These are phyloP conservation scores for Sporobolomyces pararoseus DNA, from an alignment of 768 basidiomycete genomes.

Conservation along the genomic window DNA sequence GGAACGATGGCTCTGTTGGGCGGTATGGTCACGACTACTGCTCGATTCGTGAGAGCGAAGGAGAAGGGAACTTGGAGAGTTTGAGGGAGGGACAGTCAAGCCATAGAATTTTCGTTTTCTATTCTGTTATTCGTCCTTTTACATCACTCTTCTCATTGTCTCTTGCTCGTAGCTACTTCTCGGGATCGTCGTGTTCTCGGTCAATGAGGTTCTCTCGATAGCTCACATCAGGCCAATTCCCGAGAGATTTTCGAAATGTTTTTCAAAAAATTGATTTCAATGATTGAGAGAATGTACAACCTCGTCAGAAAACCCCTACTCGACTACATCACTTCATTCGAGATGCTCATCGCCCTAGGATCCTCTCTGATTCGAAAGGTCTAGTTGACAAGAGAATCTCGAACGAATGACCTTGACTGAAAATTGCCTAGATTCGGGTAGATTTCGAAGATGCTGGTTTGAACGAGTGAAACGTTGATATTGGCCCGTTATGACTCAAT, in stretches of 20 bases:
- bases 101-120: too few relatives aligned
- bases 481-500: conserved; percentile 18
- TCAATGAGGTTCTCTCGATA: too few relatives aligned
- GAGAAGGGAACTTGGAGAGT: conserved; percentile 22
- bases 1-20: conserved; percentile 4
- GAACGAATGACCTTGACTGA: too few relatives aligned
- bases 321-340: not conserved
- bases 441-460: not conserved
- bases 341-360: conserved; percentile 1
- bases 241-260: too few relatives aligned
- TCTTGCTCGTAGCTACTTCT: too few relatives aligned
- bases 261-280: too few relatives aligned
- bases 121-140: not conserved
- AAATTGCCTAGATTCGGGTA: too few relatives aligned
- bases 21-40: not conserved
- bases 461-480: not conserved
- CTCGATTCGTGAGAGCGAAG: not conserved
- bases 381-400: conserved; percentile 15
- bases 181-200: not conserved
- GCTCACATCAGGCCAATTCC: too few relatives aligned
- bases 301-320: too few relatives aligned
- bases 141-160: too few relatives aligned
- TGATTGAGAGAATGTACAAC: too few relatives aligned
- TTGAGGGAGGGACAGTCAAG: too few relatives aligned
- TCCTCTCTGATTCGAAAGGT: conserved; percentile 1